Evolutionary conservation across 805 yeast genomes (phyloP).

Genomic region (Yamadazyma akitaensis): DNA sequence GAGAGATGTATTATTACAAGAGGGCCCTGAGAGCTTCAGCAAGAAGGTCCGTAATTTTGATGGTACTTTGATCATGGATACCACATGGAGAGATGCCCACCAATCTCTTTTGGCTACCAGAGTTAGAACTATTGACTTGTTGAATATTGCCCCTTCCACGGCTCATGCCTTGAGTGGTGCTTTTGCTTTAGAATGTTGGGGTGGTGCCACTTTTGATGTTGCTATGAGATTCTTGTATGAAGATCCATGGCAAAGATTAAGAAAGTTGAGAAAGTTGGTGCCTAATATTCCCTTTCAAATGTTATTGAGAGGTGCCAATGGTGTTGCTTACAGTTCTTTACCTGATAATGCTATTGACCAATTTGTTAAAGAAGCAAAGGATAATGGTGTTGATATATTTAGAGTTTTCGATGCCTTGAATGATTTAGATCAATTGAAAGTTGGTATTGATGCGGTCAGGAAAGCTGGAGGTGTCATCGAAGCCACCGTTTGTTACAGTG

Average conservation of each 20-base stretch:
- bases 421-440: slow-evolving; percentile 93
- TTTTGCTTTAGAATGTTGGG: slow-evolving; percentile 98
- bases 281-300: slow-evolving; percentile 99
- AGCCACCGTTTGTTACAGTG: slow-evolving; percentile 97
- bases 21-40: slow-evolving; percentile 91
- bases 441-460: slow-evolving; percentile 96
- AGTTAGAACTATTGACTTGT: slow-evolving; percentile 89
- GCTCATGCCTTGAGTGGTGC: slow-evolving; percentile 87
- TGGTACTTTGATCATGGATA: slow-evolving; percentile 94
- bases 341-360: slow-evolving; percentile 99
- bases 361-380: slow-evolving; percentile 91
- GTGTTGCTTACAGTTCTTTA: slow-evolving; percentile 95
- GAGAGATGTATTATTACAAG: slow-evolving; percentile 80
- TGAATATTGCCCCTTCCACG: slow-evolving; percentile 91
- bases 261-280: slow-evolving; percentile 80
- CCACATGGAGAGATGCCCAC: slow-evolving; percentile 99
- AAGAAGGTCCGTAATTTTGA: slow-evolving; percentile 76
- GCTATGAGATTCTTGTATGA: slow-evolving; percentile 97
- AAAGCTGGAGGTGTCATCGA: slow-evolving; percentile 99
- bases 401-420: slow-evolving; percentile 97
- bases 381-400: slow-evolving; percentile 94
- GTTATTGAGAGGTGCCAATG: slow-evolving; percentile 99
- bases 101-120: slow-evolving; percentile 97
- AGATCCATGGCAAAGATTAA: slow-evolving; percentile 97
- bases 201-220: slow-evolving; percentile 99